Base-by-base conservation (phyloP, 129 eudicot species). In the Pseudognaphalium luteoalbum region DNA sequence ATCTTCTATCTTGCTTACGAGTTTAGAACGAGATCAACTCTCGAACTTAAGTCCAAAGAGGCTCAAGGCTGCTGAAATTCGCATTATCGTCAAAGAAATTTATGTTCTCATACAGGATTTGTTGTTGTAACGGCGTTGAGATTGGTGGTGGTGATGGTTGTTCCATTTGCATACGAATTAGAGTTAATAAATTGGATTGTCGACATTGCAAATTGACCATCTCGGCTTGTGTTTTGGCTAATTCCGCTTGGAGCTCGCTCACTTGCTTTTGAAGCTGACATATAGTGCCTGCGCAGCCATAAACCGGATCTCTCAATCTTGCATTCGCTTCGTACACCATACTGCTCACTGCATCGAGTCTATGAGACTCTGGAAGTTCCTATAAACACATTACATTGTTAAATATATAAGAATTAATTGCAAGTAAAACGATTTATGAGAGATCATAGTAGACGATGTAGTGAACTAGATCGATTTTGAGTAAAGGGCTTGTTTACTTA, bases 311-410 rank as follows among this genome's bases (percentile, higher is more conserved):
- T 57, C 86, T 71, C n/a, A 88, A 81, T 35, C 92, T 77, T 20
- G 92, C 86, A 65, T 88, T 83, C 0, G 92, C 87, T 80, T 88
- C 92, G 1, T 85, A 88, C 63, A 88, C 92, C 84, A 88, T 73
- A 75, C 87, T 82, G 22, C 86, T 88, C 34, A 85, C 92, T 3
- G 92, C 92, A 63, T 88, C 92, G 4, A 74, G 82, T 71, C 89
- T 57, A 3, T 68, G 81, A 15, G 52, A 58, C 79, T 82, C 92
- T 1, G 89, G 84, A 66, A 88, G 66, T 54, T 88, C 92, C 92
- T 88, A 60, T 37, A 32, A 44, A 59, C 2, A 7, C 11, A 25
- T 17, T 6, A 5, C 4, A 44, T 1, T 5, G 20, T 71, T 9
- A 63, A 63, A 64, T n/a, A n/a, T n/a, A n/a, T 8, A 62, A 62